A percentile compares a stretch with the other conserved stretches of the same genome.
These are phyloP conservation scores for Thinopyrum elongatum DNA, from an alignment of 176 grass and related monocot species.

Conservation along the genomic window DNA sequence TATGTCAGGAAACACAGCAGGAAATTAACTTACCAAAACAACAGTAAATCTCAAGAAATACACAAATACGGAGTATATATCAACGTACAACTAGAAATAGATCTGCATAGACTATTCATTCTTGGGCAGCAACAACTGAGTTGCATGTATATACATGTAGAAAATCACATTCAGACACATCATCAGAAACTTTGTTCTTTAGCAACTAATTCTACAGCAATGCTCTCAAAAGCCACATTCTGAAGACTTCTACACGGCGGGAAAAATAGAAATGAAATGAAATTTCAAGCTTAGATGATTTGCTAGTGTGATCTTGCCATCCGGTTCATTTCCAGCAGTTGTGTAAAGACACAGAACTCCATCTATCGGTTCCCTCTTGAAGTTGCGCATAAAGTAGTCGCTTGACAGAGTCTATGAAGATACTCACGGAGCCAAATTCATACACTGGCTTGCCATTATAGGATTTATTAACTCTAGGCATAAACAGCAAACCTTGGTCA, in stretches of 20 bases:
- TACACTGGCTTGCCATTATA: conserved; percentile 78
- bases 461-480: conserved; percentile 85
- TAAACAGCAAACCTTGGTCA: conserved; percentile 73
- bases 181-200: not conserved
- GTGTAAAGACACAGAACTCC: conserved; percentile 78
- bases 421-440: conserved; percentile 73
- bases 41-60: not conserved
- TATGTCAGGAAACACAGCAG: not conserved
- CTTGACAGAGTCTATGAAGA: conserved; percentile 85
- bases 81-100: not conserved
- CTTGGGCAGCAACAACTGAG: not conserved
- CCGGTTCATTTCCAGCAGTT: conserved; percentile 82
- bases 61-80: not conserved
- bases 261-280: not conserved
- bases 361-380: conserved; percentile 63
- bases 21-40: not conserved
- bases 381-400: conserved; percentile 69
- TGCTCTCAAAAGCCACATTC: conserved; percentile 22
- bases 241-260: conserved; percentile 12
- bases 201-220: conserved; percentile 24
- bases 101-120: not conserved
- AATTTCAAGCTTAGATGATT: conserved; percentile 16
- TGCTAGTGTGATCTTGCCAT: conserved; percentile 17
- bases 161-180: conserved; percentile 35
- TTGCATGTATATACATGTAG: not conserved